Base-by-base conservation (phyloP, 2,329 filamentous ascomycete genomes). In the Claviceps fusiformis region DNA sequence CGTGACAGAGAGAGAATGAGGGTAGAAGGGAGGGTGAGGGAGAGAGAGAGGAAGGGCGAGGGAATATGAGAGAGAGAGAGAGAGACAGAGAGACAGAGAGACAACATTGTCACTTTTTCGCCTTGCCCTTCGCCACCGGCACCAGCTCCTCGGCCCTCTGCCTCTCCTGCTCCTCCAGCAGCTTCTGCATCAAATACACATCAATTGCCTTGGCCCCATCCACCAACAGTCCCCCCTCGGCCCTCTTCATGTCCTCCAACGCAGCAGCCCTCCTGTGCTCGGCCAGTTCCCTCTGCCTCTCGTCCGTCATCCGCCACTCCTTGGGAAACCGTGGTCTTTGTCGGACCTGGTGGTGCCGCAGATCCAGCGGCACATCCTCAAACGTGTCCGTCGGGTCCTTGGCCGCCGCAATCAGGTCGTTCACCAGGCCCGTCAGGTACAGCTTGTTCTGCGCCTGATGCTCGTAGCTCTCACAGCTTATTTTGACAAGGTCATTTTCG, bases 401-500 rank as follows among this genome's bases (percentile, higher is more conserved):
- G 56, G 91, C 89, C 66, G 89, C 83, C 7, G 73, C 75, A 57
- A 98, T 73, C 60, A 98, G 73, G 52, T 77, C 80, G 59, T 85
- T 76, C 52, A 97, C 80, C 51, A 89, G 71, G 63, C 95, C 89
- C 54, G 83, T 86, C 27, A 98, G 77, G 68, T 93, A 93, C n/a
- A 89, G 83, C 78, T 97, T 98, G 75, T 98, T 98, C 74, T 97
- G 91, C 19, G 91, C 89, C 66, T 89, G 86, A 55, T 91, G 87
- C 66, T 89, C 83, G 69, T 87, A 95, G 67, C 85, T 83, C 70
- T 97, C 93, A 73, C 87, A 88, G 67, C 87, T 90, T 79, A 98
- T 95, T 72, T 88, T 90, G 63, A 96, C 76, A 57, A 89, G 74
- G 62, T 90, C 82, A 54, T 77, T 89, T 62, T 85, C 78, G 0